Base-by-base conservation (phyloP, 2,329 filamentous ascomycete genomes). In the Xylariaceae sp. region DNA sequence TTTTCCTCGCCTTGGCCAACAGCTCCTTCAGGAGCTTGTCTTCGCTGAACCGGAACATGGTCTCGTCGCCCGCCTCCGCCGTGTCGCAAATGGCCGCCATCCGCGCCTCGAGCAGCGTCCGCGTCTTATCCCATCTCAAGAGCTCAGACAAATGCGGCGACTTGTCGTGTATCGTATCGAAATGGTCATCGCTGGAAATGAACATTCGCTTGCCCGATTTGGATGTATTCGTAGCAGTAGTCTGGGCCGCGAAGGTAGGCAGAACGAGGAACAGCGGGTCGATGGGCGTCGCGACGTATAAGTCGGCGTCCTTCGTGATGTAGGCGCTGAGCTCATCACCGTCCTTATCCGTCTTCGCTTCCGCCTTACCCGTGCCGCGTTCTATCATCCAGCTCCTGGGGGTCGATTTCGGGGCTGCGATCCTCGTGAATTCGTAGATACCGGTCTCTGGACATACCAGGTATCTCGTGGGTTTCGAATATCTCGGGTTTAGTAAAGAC, bases 261-360 rank as follows among this genome's bases (percentile, higher is more conserved):
- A 98, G 77, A 2, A 96, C 70, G 48, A 98, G 79, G 75, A 98
- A 98, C 2, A 97, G 70, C 4, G 90, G 83, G 71, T 99, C 95
- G 52, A 96, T 79, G 1, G 86, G 84, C 1, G 95, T 96, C 7
- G 93, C 91, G 56, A 98, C 75, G 66, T 89, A 89, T n/a, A 98
- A 76, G 57, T 92, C 86, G 32, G 91, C 86, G 43, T 80, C 81
- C 66, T 87, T 86, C 32, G 86, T 81, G 20, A 91, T 64, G 40
- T 75, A 72, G 0, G 72, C 56, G n/a, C 65, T 54, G n/a, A 73
- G 68, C 20, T 58, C 62, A 26, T 56, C 64, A 21, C 70, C 65
- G 29, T 64, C 59, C 37, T 59, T 43, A 2, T 44, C 48, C n/a
- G 57, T 65, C 7, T 56, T 50, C 18, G 58, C 54, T 26, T 58